phyloP scores from a whole-genome alignment of 1,139 yeast species.

The Protomyces arabidopsidicola region DNA sequence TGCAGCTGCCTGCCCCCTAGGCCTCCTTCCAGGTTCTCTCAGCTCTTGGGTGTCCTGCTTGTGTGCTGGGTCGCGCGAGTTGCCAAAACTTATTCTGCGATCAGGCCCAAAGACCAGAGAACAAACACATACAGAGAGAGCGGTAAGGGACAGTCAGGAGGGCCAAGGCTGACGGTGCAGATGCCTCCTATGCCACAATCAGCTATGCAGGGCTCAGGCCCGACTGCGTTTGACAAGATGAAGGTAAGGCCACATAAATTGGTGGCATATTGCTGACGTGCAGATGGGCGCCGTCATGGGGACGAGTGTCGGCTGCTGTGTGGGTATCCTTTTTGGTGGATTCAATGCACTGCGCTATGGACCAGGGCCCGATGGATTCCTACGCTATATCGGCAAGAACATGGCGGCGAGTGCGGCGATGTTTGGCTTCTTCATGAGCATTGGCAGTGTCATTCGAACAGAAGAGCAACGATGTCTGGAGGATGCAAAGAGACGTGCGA shows the following conservation, averaged over 20 bases:
- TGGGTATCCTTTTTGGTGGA: slow-evolving; percentile 92
- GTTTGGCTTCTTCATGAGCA: slow-evolving; percentile 51
- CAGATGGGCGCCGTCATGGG: slow-evolving; percentile 98
- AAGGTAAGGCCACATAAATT: background rate
- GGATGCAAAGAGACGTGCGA: background rate
- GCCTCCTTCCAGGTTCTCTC: background rate
- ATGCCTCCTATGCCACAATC: slow-evolving; percentile 25
- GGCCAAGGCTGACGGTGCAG: background rate
- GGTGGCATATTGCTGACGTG: too few species aligned
- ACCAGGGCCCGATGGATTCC: slow-evolving; percentile 96
- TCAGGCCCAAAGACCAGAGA: too few species aligned
- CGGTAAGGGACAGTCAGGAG: background rate
- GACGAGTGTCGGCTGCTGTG: slow-evolving; percentile 89
- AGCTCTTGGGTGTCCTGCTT: background rate
- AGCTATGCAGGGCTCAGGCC: slow-evolving; percentile 23
- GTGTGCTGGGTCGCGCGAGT: background rate
- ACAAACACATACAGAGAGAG: background rate
- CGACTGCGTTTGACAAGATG: slow-evolving; percentile 25
- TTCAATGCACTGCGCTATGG: slow-evolving; percentile 87
- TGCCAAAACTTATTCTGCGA: too few species aligned
- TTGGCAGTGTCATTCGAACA: slow-evolving; percentile 31
- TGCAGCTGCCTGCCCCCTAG: too few species aligned
- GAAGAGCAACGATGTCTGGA: slow-evolving; percentile 10
- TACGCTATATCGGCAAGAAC: slow-evolving; percentile 94
- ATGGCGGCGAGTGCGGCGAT: slow-evolving; percentile 96